Evolutionary conservation across 2,329 filamentous ascomycete species (phyloP).

Genomic region (Penicillium sp.): DNA sequence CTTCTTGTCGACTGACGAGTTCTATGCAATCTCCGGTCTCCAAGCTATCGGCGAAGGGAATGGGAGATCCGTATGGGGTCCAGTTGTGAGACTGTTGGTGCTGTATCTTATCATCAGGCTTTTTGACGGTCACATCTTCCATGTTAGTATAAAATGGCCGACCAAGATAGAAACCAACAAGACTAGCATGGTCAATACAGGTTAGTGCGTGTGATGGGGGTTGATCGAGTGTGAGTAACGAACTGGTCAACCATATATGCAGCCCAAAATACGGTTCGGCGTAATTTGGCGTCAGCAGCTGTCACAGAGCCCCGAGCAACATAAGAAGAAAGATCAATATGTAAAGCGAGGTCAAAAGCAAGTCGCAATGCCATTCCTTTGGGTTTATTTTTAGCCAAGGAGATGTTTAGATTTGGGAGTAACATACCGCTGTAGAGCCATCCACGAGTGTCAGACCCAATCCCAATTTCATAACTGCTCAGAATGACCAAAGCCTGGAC

Average conservation of each 20-base stretch:
- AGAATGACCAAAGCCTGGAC: conserved; percentile 47
- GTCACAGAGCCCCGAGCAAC: conserved; percentile 16
- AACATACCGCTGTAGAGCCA: conserved; percentile 45
- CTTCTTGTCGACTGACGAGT: conserved; percentile 15
- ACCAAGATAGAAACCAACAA: conserved; percentile 39
- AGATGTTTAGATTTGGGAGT: not conserved
- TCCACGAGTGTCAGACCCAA: conserved; percentile 40
- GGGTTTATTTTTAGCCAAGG: not conserved
- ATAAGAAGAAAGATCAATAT: conserved; percentile 25
- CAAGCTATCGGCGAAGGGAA: not conserved
- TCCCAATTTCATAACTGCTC: conserved; percentile 42
- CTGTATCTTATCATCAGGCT: conserved; percentile 22
- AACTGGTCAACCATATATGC: conserved; percentile 34
- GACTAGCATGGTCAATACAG: conserved; percentile 11
- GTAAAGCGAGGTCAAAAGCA: conserved; percentile 37
- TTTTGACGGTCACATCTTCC: conserved; percentile 37
- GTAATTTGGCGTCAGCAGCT: conserved; percentile 23
- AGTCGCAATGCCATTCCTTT: conserved; percentile 39
- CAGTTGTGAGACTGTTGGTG: conserved; percentile 15
- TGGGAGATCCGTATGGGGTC: conserved; percentile 20
- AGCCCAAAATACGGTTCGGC: conserved; percentile 41
- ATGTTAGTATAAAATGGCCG: conserved; percentile 38
- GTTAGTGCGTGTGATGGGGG: not conserved
- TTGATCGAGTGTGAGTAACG: not conserved
- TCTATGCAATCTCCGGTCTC: conserved; percentile 1